phyloP scores from a whole-genome alignment of 306 rosid species.

The Cicer judaicum region DNA sequence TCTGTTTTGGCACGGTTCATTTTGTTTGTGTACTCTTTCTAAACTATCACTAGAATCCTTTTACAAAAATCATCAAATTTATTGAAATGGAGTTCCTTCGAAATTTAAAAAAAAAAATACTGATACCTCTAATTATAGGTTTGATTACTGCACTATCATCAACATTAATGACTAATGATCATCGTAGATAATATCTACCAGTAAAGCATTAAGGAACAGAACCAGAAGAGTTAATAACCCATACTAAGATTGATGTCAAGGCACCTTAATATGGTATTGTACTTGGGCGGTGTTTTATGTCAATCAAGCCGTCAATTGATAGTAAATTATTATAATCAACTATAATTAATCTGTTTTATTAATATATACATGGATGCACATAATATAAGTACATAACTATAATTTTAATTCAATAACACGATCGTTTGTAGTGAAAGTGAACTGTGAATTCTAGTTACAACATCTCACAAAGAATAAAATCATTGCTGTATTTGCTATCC shows the following conservation, averaged over 20 bases:
- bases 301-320: too few species aligned
- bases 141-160: too few species aligned
- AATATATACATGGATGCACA: background rate
- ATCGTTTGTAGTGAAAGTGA: background rate
- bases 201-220: background rate
- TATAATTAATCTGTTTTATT: too few species aligned
- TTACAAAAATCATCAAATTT: background rate
- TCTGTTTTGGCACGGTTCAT: slow-evolving; percentile 7
- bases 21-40: slow-evolving; percentile 20
- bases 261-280: too few species aligned
- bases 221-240: background rate
- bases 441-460: slow-evolving; percentile 1
- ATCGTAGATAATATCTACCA: background rate
- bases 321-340: too few species aligned
- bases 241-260: too few species aligned
- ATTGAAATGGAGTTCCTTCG: background rate
- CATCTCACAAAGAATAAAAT: slow-evolving; percentile 3
- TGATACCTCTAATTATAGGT: too few species aligned
- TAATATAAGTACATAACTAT: background rate
- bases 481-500: background rate
- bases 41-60: background rate
- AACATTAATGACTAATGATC: background rate
- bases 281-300: too few species aligned
- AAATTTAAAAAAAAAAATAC: too few species aligned
- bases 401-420: slow-evolving; percentile 2